Base-by-base conservation (phyloP, 2,329 filamentous ascomycete species). In the Clarireedia homoeocarpa region DNA sequence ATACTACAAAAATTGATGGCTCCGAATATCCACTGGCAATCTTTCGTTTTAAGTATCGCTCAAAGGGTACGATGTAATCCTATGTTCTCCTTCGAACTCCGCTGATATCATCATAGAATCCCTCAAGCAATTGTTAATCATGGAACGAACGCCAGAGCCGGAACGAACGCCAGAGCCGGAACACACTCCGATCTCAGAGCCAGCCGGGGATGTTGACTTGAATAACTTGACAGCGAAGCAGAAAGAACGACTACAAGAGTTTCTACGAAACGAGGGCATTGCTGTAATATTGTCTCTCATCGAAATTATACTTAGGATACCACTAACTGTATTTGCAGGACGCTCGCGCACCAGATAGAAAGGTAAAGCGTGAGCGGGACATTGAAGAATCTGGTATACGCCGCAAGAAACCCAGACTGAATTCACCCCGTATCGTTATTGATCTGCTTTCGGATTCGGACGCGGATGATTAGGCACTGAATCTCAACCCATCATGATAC, bases 21-120 rank as follows among this genome's bases (percentile, higher is more conserved):
- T 0, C 5, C 2, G 17, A 47, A 5, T 56, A 42, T 12, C 48
- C 48, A 10, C 10, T 56, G 5, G 53, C 48, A 7, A 56, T 56
- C n/a, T 56, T 39, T n/a, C 30, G 46, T 26, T 56, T 52, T 9
- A 52, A 56, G 17, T 56, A 56, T 27, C 30, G 53, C 9, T 56
- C 48, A 0, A 52, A 40, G 6, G 48, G 53, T 56, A 24, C 17
- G n/a, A 6, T 6, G 2, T 1, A 6, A 20, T 24, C 34, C 6
- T 6, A 12, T 4, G 4, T 4, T 1, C 12, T 34, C 12, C 9
- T 9, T 9, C 15, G 17, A 6, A 9, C n/a, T 6, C 24, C 7
- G 9, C 46, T 50, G 17, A 55, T 12, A 26, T 38, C 7, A 3
- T n/a, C 6, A 38, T 26, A 55, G 53, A 51, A 39, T n/a, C 38